These are phyloP conservation scores for Pestalotiopsis sp. DNA, from an alignment of 2,329 filamentous ascomycete genomes.

Conservation along the genomic window DNA sequence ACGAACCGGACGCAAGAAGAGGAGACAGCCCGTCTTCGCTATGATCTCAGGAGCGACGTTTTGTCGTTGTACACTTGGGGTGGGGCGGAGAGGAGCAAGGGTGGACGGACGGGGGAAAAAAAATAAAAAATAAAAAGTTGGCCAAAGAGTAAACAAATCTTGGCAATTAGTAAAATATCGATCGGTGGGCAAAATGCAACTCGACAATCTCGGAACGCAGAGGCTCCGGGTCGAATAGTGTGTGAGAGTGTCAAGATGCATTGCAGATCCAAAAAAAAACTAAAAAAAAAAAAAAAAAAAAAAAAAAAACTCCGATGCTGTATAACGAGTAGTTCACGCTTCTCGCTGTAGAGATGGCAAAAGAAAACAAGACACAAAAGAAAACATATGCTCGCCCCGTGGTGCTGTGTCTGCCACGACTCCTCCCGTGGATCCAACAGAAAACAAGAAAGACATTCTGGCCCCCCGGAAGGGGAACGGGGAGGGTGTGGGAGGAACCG, in stretches of 20 bases:
- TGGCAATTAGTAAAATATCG: neutral
- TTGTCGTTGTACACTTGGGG: neutral
- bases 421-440: neutral
- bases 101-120: neutral
- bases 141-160: neutral
- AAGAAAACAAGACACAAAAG: neutral
- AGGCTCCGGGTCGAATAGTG: neutral
- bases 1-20: neutral
- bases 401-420: neutral
- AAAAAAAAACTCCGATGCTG: neutral
- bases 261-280: neutral
- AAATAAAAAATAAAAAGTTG: neutral
- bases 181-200: slow-evolving; percentile 6
- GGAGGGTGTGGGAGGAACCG: neutral
- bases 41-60: neutral
- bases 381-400: neutral
- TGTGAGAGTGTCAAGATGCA: neutral
- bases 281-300: too few relatives aligned
- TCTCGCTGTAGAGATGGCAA: neutral
- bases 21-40: neutral
- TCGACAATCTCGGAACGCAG: slow-evolving; percentile 10
- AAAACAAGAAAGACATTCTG: neutral
- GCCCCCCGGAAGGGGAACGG: neutral
- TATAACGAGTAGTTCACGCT: neutral
- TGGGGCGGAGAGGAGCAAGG: neutral